phyloP scores from a whole-genome alignment of 106 monocot species.

The Acorus gramineus region DNA sequence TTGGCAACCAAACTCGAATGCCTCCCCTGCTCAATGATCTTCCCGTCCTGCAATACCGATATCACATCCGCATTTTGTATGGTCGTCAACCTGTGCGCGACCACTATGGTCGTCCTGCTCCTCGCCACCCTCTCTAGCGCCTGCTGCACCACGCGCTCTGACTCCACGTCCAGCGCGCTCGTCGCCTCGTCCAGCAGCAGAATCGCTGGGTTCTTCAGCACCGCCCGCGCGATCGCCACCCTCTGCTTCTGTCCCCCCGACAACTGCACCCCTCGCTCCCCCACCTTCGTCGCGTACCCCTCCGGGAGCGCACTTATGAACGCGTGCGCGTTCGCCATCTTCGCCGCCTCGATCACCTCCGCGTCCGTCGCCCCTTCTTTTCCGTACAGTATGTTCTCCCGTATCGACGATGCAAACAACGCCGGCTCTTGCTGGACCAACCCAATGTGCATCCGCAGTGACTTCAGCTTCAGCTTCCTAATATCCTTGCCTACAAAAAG shows the following conservation, averaged over 20 bases:
- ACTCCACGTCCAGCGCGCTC: constrained; percentile 62
- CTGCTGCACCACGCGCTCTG: constrained; percentile 61
- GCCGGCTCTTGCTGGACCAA: constrained; percentile 94
- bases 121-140: constrained; percentile 60
- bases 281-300: constrained; percentile 65
- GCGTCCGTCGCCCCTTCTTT: constrained; percentile 67
- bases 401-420: constrained; percentile 73
- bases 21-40: constrained; percentile 61
- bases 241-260: constrained; percentile 64
- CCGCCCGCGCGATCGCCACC: constrained; percentile 62
- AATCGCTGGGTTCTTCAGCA: constrained; percentile 61
- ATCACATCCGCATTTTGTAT: constrained; percentile 70
- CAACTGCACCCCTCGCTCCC: constrained; percentile 62
- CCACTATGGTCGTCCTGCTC: constrained; percentile 52
- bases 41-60: constrained; percentile 65
- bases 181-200: constrained; percentile 64
- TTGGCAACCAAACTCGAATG: constrained; percentile 57
- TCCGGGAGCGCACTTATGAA: constrained; percentile 85
- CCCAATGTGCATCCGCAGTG: constrained; percentile 66
- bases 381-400: constrained; percentile 84
- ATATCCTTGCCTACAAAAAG: constrained; percentile 64
- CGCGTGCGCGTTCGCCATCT: constrained; percentile 86
- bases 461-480: constrained; percentile 60
- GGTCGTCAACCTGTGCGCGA: constrained; percentile 64
- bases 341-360: constrained; percentile 78